These are phyloP conservation scores for Sordariomycetes sp. DNA, from an alignment of 2,329 filamentous ascomycete genomes.

Conservation along the genomic window DNA sequence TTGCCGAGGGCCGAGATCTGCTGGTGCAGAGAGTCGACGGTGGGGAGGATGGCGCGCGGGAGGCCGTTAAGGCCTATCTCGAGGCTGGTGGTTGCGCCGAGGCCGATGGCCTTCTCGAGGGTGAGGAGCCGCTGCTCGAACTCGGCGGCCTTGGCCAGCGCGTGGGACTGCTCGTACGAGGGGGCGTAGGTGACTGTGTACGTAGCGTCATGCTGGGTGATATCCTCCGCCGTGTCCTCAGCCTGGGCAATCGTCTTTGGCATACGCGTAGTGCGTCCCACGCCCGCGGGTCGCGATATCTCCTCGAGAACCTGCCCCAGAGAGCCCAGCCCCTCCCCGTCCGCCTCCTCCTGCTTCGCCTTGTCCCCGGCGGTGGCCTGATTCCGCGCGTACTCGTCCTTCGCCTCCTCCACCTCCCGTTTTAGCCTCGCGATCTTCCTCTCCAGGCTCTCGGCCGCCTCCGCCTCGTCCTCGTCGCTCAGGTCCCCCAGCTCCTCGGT, in stretches of 20 bases:
- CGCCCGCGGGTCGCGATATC: conserved; percentile 30
- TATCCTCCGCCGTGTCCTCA: not conserved
- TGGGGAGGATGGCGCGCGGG: conserved; percentile 66
- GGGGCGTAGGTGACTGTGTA: conserved; percentile 57
- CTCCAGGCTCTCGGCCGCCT: conserved; percentile 62
- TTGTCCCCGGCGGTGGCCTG: conserved; percentile 33
- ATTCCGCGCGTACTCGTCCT: conserved; percentile 47
- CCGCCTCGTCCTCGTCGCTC: conserved; percentile 41
- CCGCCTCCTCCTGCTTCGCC: conserved; percentile 18
- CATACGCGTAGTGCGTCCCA: not conserved
- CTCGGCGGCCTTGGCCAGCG: conserved; percentile 70
- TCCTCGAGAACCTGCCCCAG: conserved; percentile 64
- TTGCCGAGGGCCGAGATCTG: conserved; percentile 68
- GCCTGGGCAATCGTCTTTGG: not conserved
- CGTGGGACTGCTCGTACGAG: conserved; percentile 56
- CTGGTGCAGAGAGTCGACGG: conserved; percentile 68
- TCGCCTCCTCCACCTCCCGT: conserved; percentile 70
- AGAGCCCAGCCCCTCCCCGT: conserved; percentile 46
- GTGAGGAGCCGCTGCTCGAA: conserved; percentile 74
- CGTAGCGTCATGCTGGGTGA: conserved; percentile 27
- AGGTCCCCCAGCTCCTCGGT: conserved; percentile 61
- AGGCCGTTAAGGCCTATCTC: conserved; percentile 46
- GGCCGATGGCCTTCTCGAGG: conserved; percentile 72
- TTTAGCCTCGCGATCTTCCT: conserved; percentile 72
- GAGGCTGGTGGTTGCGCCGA: conserved; percentile 58